Base-by-base conservation (phyloP, 1,284 basidiomycete genomes). In the Cryptococcus sp. region DNA sequence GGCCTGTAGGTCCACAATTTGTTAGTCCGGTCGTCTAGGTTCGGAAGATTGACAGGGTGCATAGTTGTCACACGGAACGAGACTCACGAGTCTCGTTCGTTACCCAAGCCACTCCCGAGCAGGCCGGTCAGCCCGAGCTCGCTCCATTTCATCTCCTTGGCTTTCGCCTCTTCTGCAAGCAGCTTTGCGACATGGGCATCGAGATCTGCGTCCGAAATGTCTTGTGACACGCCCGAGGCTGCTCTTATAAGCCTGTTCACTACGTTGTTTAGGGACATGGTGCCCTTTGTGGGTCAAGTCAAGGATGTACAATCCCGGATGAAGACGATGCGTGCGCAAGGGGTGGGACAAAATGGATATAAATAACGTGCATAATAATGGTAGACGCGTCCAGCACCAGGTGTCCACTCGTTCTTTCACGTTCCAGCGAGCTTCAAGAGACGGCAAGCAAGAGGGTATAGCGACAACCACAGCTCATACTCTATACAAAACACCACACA, bases 101-200 rank as follows among this genome's bases (percentile, higher is more conserved):
- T 85, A 18, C 85, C 43, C 46, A 71, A 80, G 48, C 52, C 57
- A 24, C 79, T 78, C 65, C 65, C 55, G 49, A 75, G 60, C 52
- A 73, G 70, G 0, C 71, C 76, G 0, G 72, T 65, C 6, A 76
- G 64, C 1, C 78, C 79, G 42, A 76, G 54, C 50, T 70, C 76
- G 50, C 61, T 65, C 72, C 76, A 78, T 52, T 70, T 71, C 64
- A 87, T 84, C 46, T 90, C 90, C 73, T 91, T 90, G 79, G 87
- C 85, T 79, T 89, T 91, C 0, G 93, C 92, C 75, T 96, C 93
- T 63, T 84, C 86, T 33, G 94, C 83, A 50, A 96, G 86, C 55
- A 96, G 82, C 52, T 90, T 87, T 3, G 90, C 89, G 28, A 96
- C 89, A 71, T 91, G 88, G 38, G 84, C 82, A 77, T 96, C 92